Evolutionary conservation across 1,284 basidiomycete species (phyloP).

Genomic region (Malassezia slooffiae): DNA sequence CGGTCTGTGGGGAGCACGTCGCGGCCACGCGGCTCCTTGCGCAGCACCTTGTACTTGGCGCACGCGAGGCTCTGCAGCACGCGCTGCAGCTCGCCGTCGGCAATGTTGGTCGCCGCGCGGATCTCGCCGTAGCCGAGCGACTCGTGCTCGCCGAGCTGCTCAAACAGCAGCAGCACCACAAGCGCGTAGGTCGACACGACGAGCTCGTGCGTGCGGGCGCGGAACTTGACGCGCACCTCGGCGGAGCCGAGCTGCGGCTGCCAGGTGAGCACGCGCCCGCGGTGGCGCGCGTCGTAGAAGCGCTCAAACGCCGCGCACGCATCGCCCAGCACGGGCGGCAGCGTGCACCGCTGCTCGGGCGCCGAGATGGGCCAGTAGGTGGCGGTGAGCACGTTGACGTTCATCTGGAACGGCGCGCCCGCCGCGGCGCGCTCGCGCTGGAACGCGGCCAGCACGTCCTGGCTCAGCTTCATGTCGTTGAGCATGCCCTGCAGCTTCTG

Average conservation of each 20-base stretch:
- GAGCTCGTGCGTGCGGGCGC: conserved; percentile 68
- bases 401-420: conserved; percentile 64
- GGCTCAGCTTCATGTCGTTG: conserved; percentile 84
- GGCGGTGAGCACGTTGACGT: conserved; percentile 46
- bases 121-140: conserved; percentile 24
- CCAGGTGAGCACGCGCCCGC: conserved; percentile 83
- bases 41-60: conserved; percentile 86
- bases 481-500: conserved; percentile 99
- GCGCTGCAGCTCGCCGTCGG: conserved; percentile 69
- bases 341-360: conserved; percentile 23
- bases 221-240: conserved; percentile 77
- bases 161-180: conserved; percentile 79
- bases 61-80: conserved; percentile 92
- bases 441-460: conserved; percentile 71
- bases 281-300: conserved; percentile 80
- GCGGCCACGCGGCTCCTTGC: conserved; percentile 76
- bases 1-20: conserved; percentile 66
- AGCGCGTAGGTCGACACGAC: conserved; percentile 85
- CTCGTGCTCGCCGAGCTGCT: conserved; percentile 49
- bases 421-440: conserved; percentile 51
- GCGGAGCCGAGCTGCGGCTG: conserved; percentile 83
- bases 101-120: conserved; percentile 50
- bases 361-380: conserved; percentile 42
- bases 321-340: conserved; percentile 25
- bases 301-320: conserved; percentile 62